A percentile compares a stretch with the other conserved stretches of the same genome.
These are phyloP conservation scores for Neonothopanus nambi DNA, from an alignment of 1,284 basidiomycete genomes.

Conservation along the genomic window DNA sequence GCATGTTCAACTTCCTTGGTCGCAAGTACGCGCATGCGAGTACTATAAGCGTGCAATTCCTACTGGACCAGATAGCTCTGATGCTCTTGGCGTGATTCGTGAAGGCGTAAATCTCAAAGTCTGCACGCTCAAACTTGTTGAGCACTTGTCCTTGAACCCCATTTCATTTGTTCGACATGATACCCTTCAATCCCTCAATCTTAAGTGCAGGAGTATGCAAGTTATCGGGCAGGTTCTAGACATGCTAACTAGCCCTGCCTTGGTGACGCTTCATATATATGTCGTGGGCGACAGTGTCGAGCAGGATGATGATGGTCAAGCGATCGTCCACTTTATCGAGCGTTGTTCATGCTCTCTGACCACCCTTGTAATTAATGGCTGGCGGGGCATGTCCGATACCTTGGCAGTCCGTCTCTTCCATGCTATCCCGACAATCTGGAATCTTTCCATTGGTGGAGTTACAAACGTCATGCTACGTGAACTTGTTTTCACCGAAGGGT, in stretches of 20 bases:
- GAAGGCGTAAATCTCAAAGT: not conserved
- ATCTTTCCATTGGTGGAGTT: no score
- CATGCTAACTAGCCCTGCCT: not conserved
- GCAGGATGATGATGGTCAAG: not conserved
- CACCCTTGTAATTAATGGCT: constrained; percentile 2
- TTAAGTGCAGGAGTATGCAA: not conserved
- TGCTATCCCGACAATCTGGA: no score
- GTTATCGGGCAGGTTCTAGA: constrained; percentile 2
- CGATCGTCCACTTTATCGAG: constrained; percentile 5
- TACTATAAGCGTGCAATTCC: not conserved
- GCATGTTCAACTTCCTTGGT: constrained; percentile 9
- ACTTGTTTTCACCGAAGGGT: no score
- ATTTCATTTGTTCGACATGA: not conserved
- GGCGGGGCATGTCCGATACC: no score
- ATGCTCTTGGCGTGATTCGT: not conserved
- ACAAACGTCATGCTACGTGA: no score
- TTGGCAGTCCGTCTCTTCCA: no score
- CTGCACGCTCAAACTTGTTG: no score
- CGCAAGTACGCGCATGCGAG: constrained; percentile 1
- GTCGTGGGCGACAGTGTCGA: not conserved
- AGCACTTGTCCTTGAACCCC: no score
- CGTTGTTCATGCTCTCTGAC: not conserved
- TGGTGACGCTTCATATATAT: not conserved
- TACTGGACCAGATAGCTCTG: not conserved
- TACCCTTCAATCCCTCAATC: not conserved